A percentile compares a stretch with the other conserved stretches of the same genome.
These are phyloP conservation scores for Phytophthora brassicae DNA, from an alignment of 352 stramenopile species.

Conservation along the genomic window DNA sequence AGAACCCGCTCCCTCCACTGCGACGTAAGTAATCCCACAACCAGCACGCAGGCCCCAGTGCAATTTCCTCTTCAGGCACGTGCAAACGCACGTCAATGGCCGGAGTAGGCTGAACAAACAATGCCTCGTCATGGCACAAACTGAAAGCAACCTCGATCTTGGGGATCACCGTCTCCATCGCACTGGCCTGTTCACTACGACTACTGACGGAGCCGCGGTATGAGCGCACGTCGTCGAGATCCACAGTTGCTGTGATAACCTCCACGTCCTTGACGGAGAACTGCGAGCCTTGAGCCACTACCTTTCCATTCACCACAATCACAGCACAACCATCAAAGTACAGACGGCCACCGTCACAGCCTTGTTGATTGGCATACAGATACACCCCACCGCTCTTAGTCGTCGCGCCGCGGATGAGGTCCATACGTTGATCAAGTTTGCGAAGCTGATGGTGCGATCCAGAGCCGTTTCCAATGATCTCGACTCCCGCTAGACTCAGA, in stretches of 20 bases:
- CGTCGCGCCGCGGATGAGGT: constrained; percentile 90
- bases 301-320: constrained; percentile 96
- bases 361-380: constrained; percentile 97
- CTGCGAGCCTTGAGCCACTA: constrained; percentile 96
- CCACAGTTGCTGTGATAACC: constrained; percentile 96
- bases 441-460: constrained; percentile 97
- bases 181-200: constrained; percentile 93
- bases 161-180: constrained; percentile 62
- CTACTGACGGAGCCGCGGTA: constrained; percentile 94
- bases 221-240: constrained; percentile 97
- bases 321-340: constrained; percentile 98
- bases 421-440: constrained; percentile 92
- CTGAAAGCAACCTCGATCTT: constrained; percentile 78
- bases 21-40: constrained; percentile 98
- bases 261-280: constrained; percentile 97
- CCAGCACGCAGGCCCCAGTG: constrained; percentile 97
- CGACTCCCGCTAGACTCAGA: constrained; percentile 91
- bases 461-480: constrained; percentile 98
- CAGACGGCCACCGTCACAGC: constrained; percentile 95
- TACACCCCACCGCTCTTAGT: constrained; percentile 98
- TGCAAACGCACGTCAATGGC: constrained; percentile 80
- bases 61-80: constrained; percentile 96
- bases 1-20: constrained; percentile 87
- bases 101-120: constrained; percentile 44
- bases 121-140: constrained; percentile 68